Evolutionary conservation across 345 rosid genomes (phyloP), one percentile per base, ranked within the genome.

Genomic region (Murraya paniculata): DNA sequence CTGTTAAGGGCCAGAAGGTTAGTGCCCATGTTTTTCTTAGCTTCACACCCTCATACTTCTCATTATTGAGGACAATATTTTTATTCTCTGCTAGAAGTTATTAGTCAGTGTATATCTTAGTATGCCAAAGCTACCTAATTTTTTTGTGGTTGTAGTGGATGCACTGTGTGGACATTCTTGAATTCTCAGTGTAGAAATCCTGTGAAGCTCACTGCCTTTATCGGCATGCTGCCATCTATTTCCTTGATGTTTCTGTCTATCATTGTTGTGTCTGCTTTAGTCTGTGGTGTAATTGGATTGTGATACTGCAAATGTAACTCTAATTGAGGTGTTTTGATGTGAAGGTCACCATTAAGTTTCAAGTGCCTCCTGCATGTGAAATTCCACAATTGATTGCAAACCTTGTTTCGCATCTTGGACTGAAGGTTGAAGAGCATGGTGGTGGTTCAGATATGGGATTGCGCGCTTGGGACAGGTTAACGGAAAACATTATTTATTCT

Each of bases 1-100:
- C 92, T 68, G 92, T 91, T 77, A 95, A 91, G 85, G 98, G 98
- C 75, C 97, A 90, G 88, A 93, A 91, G 98, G 99, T 94, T 81
- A 30, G 75, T 71, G 25, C 72, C 22, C 9, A 68, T 53, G n/a
- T 58, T 56, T 70, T 68, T 18, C 25, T 6, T 45, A 14, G 11
- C 19, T 21, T 22, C 16, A 61, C 6, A 18, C 39, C 6, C 21
- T 55, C 16, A 4, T 31, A 14, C 38, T 19, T 22, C 18, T 74
- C 10, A 21, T 41, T 24, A 24, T 13, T 19, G 4, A 21, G 30
- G 28, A 27, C 1, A 21, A 18, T n/a, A 11, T 74, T 14, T 64
- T 50, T 2, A 48, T 31, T 16, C 39, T 62, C 50, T 31, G 61
- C 36, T 16, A 16, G 10, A 48, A 25, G 55, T 60, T 39, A 21